Percentiles rank a stretch among this genome's conserved stretches.
These are phyloP conservation scores for Venustampulla echinocandica DNA, from an alignment of 495 filamentous ascomycete species.

Conservation along the genomic window DNA sequence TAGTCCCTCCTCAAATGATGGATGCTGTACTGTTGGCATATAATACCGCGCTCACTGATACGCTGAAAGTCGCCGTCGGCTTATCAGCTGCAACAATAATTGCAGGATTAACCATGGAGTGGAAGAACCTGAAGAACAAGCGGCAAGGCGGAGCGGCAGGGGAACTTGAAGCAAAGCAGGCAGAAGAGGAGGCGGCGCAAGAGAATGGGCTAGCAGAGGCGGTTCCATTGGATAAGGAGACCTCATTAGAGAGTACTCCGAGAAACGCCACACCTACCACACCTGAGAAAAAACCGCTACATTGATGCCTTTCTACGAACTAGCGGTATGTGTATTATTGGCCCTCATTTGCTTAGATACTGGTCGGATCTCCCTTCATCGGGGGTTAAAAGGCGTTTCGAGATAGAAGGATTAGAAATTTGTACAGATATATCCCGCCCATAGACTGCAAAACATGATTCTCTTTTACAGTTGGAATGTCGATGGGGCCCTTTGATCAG, in stretches of 20 bases:
- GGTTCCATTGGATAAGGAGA: neutral
- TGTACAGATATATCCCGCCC: no score
- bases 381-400: no score
- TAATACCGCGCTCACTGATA: slow-evolving; percentile 23
- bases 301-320: no score
- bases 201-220: neutral
- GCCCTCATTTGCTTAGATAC: no score
- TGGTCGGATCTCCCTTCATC: no score
- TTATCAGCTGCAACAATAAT: slow-evolving; percentile 8
- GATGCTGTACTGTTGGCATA: slow-evolving; percentile 22
- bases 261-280: no score
- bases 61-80: slow-evolving; percentile 22
- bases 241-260: neutral
- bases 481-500: no score
- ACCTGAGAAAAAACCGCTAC: no score
- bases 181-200: neutral
- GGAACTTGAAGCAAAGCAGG: neutral
- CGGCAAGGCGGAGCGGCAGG: slow-evolving; percentile 5
- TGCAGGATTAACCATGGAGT: slow-evolving; percentile 16
- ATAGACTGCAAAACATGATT: no score
- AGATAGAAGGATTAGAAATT: no score
- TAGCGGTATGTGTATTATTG: no score
- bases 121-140: slow-evolving; percentile 18
- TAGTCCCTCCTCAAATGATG: slow-evolving; percentile 15
- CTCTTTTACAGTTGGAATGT: no score